Conservation (phyloP, 1,284 basidiomycete species). For the Grifola frondosa region DNA sequence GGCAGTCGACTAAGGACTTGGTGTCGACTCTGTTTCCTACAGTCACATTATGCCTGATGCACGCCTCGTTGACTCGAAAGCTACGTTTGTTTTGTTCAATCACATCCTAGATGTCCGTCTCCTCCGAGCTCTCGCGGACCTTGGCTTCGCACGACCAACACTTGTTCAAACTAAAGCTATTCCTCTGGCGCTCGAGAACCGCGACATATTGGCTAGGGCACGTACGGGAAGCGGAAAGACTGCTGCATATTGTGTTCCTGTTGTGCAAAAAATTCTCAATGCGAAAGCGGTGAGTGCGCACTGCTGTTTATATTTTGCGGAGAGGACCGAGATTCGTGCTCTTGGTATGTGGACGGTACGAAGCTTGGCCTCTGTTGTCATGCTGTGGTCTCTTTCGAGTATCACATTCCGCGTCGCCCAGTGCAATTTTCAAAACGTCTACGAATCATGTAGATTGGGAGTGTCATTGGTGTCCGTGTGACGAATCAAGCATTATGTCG, state of each 20-base stretch:
- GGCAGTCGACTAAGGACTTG: no score
- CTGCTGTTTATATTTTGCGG: background rate
- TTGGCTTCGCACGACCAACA: constrained; percentile 81
- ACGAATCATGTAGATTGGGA: no score
- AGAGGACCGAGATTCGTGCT: background rate
- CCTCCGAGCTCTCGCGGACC: constrained; percentile 77
- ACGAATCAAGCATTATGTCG: no score
- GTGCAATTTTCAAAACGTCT: no score
- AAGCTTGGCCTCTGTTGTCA: no score
- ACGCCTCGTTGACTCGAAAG: constrained; percentile 49
- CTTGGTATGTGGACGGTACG: background rate
- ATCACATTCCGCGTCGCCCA: constrained; percentile 1
- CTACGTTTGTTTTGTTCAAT: constrained; percentile 67
- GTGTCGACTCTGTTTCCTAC: no score
- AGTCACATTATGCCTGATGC: constrained; percentile 42
- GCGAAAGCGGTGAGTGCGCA: constrained; percentile 70
- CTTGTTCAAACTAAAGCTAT: constrained; percentile 81
- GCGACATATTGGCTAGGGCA: constrained; percentile 92
- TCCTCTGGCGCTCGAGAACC: constrained; percentile 84
- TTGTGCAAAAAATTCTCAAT: constrained; percentile 86
- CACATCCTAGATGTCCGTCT: constrained; percentile 76
- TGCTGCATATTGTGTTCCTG: constrained; percentile 90
- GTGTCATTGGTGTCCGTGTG: no score
- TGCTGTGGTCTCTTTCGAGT: no score
- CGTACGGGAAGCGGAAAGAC: constrained; percentile 98